phyloP scores from a whole-genome alignment of 2,329 filamentous ascomycete genomes.

The Venturia aucupariae region DNA sequence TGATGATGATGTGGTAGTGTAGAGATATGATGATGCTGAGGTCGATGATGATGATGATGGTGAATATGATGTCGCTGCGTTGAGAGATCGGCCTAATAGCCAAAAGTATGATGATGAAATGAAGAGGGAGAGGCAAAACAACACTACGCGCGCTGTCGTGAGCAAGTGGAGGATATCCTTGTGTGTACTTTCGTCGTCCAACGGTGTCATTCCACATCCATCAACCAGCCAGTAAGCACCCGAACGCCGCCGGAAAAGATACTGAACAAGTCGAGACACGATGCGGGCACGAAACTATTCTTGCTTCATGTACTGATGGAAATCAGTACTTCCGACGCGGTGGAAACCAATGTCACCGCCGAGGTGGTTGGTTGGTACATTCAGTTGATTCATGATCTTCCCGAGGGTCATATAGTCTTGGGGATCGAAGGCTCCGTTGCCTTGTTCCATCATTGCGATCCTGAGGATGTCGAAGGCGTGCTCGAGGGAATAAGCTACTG shows the following conservation, averaged over 20 bases:
- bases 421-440: neutral
- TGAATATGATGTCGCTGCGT: neutral
- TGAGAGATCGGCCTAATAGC: neutral
- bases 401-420: slow-evolving; percentile 65
- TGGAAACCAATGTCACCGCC: slow-evolving; percentile 14
- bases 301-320: slow-evolving; percentile 8
- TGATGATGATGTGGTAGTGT: neutral
- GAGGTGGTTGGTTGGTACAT: slow-evolving; percentile 43
- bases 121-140: neutral
- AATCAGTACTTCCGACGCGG: slow-evolving; percentile 7
- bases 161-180: neutral
- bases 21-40: neutral
- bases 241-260: neutral
- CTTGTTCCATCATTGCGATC: slow-evolving; percentile 52
- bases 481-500: slow-evolving; percentile 63
- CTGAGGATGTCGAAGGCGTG: slow-evolving; percentile 76
- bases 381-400: slow-evolving; percentile 78
- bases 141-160: slow-evolving; percentile 1
- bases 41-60: neutral
- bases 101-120: slow-evolving; percentile 1
- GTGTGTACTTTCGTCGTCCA: neutral
- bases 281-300: neutral
- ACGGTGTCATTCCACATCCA: neutral
- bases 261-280: neutral
- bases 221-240: neutral